Evolutionary conservation across 352 stramenopile species (phyloP).

Genomic region (Globisporangium heterothallicum): DNA sequence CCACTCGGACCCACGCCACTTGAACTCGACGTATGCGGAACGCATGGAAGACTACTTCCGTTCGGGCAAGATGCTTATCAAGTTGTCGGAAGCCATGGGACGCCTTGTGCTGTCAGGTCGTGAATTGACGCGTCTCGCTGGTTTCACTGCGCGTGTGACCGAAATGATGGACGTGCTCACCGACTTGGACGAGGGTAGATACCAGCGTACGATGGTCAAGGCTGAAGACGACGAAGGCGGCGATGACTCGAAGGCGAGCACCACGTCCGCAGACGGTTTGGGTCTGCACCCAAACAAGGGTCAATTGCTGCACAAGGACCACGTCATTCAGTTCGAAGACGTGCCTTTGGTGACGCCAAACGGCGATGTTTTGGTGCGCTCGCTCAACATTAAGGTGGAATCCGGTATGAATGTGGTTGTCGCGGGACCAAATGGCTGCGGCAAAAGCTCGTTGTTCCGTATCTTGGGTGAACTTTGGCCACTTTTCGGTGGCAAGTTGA

Average conservation of each 20-base stretch:
- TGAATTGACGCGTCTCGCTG: slow-evolving; percentile 77
- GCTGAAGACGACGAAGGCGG: slow-evolving; percentile 27
- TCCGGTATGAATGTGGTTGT: slow-evolving; percentile 89
- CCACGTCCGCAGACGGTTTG: slow-evolving; percentile 38
- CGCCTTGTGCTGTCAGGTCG: slow-evolving; percentile 80
- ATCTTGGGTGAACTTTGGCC: slow-evolving; percentile 87
- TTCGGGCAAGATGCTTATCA: slow-evolving; percentile 83
- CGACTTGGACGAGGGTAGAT: slow-evolving; percentile 58
- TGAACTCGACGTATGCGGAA: slow-evolving; percentile 61
- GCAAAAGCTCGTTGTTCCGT: slow-evolving; percentile 87
- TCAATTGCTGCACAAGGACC: slow-evolving; percentile 41
- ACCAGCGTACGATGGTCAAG: slow-evolving; percentile 76
- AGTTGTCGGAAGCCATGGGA: slow-evolving; percentile 80
- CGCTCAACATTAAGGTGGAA: slow-evolving; percentile 78
- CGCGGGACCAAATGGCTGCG: slow-evolving; percentile 76
- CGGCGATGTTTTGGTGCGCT: slow-evolving; percentile 80
- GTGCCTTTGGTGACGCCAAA: slow-evolving; percentile 87
- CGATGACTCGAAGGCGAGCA: slow-evolving; percentile 15
- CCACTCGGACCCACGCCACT: slow-evolving; percentile 40
- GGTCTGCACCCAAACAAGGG: slow-evolving; percentile 62
- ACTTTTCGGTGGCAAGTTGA: slow-evolving; percentile 67
- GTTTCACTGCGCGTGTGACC: slow-evolving; percentile 70
- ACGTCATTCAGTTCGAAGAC: slow-evolving; percentile 85
- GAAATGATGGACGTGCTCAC: slow-evolving; percentile 76
- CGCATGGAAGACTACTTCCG: slow-evolving; percentile 85